These are phyloP conservation scores for Nemophila menziesii DNA, from an alignment of 257 asterid genomes.

Conservation along the genomic window DNA sequence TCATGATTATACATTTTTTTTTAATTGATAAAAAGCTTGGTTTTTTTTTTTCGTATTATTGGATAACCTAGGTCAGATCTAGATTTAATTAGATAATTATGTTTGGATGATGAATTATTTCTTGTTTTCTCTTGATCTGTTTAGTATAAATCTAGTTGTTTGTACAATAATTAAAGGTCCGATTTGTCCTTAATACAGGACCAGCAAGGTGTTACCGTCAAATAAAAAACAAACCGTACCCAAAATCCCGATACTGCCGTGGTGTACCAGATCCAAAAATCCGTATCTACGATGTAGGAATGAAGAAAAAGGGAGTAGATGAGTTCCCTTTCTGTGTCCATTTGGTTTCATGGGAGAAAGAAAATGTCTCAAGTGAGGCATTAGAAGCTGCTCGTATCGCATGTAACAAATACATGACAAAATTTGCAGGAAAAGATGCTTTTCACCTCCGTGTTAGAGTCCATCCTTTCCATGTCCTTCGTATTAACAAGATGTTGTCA, in stretches of 20 bases:
- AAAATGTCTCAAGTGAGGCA: constrained; percentile 6
- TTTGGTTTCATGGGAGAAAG: constrained; percentile 4
- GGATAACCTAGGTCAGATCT: no score
- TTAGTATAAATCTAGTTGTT: no score
- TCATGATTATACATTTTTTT: no score
- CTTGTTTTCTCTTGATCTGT: no score
- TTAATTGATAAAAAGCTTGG: neutral
- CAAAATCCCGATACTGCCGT: constrained; percentile 3
- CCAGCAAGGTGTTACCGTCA: constrained; percentile 6
- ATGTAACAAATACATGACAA: constrained; percentile 1
- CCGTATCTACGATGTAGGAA: constrained; percentile 2
- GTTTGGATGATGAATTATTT: no score
- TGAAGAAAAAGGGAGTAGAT: constrained; percentile 5
- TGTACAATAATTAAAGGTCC: no score
- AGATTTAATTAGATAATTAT: no score
- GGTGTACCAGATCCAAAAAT: constrained; percentile 5
- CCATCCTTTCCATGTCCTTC: constrained; percentile 3
- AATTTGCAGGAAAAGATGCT: constrained; percentile 4
- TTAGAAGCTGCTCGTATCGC: constrained; percentile 5
- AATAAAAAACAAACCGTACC: constrained; percentile 1
- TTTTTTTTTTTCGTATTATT: no score
- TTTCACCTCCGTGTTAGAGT: constrained; percentile 4
- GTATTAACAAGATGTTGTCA: constrained; percentile 6
- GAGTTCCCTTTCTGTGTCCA: constrained; percentile 3
- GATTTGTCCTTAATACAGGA: neutral